These are phyloP conservation scores for Tarenaya hassleriana DNA, from an alignment of 345 rosid genomes.

Conservation along the genomic window DNA sequence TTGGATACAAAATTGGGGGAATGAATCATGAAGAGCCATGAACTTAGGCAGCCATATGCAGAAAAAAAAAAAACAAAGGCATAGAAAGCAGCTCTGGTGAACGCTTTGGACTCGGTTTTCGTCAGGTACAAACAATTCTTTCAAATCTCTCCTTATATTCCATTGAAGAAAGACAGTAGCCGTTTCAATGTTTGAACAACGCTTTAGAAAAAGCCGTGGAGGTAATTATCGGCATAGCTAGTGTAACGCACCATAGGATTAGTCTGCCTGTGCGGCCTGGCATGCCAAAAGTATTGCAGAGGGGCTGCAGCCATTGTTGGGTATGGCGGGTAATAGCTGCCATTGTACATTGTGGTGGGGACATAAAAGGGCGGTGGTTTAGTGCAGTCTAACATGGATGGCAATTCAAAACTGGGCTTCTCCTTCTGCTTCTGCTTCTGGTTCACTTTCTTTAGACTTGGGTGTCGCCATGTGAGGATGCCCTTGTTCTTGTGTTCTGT, in stretches of 20 bases:
- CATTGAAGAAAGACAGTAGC: background rate
- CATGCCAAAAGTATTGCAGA: constrained; percentile 8
- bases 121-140: background rate
- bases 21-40: constrained; percentile 6
- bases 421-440: too few species aligned
- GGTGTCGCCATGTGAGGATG: constrained; percentile 19
- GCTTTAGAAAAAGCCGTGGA: background rate
- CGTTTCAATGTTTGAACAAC: constrained; percentile 4
- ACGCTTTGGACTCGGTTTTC: background rate
- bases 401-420: background rate
- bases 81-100: background rate
- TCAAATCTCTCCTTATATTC: background rate
- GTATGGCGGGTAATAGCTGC: background rate
- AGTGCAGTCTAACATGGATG: background rate
- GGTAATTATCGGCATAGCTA: constrained; percentile 23
- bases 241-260: constrained; percentile 24
- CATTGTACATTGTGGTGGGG: background rate
- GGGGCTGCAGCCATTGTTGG: constrained; percentile 18
- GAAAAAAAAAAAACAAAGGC: background rate
- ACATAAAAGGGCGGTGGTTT: constrained; percentile 13
- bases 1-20: background rate
- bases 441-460: constrained; percentile 19
- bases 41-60: background rate
- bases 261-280: constrained; percentile 11
- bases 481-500: constrained; percentile 13